These are phyloP conservation scores for Tylopilus vinaceipallidus DNA, from an alignment of 768 basidiomycete species.

Conservation along the genomic window DNA sequence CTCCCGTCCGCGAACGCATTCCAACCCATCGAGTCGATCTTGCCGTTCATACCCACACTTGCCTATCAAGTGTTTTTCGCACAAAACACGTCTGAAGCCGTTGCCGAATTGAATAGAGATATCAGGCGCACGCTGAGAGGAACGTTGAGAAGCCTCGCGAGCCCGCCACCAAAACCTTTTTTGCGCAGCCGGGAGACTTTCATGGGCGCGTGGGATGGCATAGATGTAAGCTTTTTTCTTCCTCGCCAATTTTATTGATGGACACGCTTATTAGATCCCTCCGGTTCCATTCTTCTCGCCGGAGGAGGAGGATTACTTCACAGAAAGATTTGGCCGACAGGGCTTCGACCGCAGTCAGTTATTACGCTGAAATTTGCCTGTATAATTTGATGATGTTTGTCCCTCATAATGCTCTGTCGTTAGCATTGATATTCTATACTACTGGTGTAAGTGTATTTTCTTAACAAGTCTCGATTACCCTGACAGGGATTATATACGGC, in stretches of 20 bases:
- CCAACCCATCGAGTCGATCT: slow-evolving; percentile 42
- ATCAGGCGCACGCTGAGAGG: slow-evolving; percentile 56
- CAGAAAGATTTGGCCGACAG: slow-evolving; percentile 56
- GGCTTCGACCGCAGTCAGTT: slow-evolving; percentile 61
- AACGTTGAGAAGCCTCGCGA: slow-evolving; percentile 49
- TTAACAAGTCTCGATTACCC: no score
- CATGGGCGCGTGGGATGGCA: slow-evolving; percentile 49
- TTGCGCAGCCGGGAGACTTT: slow-evolving; percentile 49
- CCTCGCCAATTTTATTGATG: neutral
- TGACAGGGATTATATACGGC: slow-evolving; percentile 2
- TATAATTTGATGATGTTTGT: neutral
- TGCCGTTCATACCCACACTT: slow-evolving; percentile 46
- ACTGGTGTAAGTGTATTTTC: slow-evolving; percentile 38
- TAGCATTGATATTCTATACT: slow-evolving; percentile 69
- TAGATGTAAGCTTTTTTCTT: slow-evolving; percentile 13
- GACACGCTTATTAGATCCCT: slow-evolving; percentile 46
- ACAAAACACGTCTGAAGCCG: slow-evolving; percentile 43
- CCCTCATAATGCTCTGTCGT: neutral
- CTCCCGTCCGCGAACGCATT: slow-evolving; percentile 51
- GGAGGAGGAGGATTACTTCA: slow-evolving; percentile 69
- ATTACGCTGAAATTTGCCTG: neutral
- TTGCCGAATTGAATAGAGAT: slow-evolving; percentile 53
- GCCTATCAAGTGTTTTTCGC: slow-evolving; percentile 68
- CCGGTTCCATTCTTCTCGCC: slow-evolving; percentile 57
- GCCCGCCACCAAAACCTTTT: slow-evolving; percentile 56